Percentiles rank a stretch among this genome's conserved stretches.
phyloP scores from a whole-genome alignment of 768 basidiomycete genomes.

The Collybiopsis confluens region DNA sequence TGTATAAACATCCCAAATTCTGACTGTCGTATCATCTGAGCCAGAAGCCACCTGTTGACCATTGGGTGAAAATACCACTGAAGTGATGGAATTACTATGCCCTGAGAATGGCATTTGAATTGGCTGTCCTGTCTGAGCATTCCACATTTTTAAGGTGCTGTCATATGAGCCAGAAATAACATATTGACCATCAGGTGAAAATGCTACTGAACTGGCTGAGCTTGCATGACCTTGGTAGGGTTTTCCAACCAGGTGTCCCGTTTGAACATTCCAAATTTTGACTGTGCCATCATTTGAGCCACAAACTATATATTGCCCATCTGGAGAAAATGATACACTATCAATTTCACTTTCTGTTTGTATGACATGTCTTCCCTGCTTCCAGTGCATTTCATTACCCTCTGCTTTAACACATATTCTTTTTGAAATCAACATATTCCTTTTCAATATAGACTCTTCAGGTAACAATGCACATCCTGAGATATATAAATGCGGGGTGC shows the following conservation, averaged over 20 bases:
- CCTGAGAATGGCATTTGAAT: background rate
- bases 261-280: conserved; percentile 3
- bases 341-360: conserved; percentile 3
- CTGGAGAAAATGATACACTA: conserved; percentile 1
- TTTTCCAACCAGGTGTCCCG: background rate
- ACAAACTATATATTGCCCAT: no score
- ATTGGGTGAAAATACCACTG: conserved; percentile 4
- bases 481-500: background rate
- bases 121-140: conserved; percentile 16
- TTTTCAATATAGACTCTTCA: background rate
- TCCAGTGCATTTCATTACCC: conserved; percentile 18
- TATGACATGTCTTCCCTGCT: no score
- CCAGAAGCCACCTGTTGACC: conserved; percentile 18
- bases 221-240: background rate
- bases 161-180: conserved; percentile 49
- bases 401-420: conserved; percentile 12
- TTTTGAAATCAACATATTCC: no score
- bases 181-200: conserved; percentile 14
- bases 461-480: background rate
- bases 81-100: background rate
- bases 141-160: conserved; percentile 48
- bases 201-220: background rate
- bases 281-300: conserved; percentile 13
- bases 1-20: conserved; percentile 18
- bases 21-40: conserved; percentile 9